phyloP scores from a whole-genome alignment of 768 basidiomycete species.

The Strobilomyces echinocephalus region DNA sequence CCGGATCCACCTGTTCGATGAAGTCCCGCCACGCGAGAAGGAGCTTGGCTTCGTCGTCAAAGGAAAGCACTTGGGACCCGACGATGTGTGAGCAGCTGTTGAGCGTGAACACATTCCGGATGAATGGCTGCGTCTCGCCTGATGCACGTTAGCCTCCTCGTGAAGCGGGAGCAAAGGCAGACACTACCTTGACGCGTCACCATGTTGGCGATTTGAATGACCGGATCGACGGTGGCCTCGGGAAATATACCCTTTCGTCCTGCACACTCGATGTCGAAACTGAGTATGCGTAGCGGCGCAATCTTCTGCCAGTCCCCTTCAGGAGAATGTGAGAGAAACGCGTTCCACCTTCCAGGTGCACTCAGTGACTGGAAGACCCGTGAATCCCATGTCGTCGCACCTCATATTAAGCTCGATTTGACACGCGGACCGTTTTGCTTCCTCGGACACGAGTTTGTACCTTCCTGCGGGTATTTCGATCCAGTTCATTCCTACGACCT shows the following conservation, averaged over 20 bases:
- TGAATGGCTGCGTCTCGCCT: constrained; percentile 92
- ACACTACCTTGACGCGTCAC: constrained; percentile 87
- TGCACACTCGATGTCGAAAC: constrained; percentile 99
- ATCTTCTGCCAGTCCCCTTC: constrained; percentile 91
- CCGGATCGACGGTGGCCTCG: constrained; percentile 83
- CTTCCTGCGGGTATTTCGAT: constrained; percentile 84
- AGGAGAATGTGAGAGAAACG: constrained; percentile 84
- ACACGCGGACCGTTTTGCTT: constrained; percentile 69
- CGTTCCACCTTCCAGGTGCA: constrained; percentile 56
- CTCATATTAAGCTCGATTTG: constrained; percentile 82
- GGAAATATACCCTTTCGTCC: constrained; percentile 97
- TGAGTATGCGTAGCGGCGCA: constrained; percentile 89
- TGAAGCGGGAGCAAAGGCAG: neutral
- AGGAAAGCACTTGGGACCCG: constrained; percentile 92
- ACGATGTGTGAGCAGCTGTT: constrained; percentile 94
- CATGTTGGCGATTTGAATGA: constrained; percentile 99
- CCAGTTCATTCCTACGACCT: constrained; percentile 99
- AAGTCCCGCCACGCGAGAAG: constrained; percentile 88
- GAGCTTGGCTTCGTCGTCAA: constrained; percentile 67
- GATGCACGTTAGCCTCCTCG: constrained; percentile 5
- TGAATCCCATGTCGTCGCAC: constrained; percentile 37
- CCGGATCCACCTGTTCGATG: constrained; percentile 85
- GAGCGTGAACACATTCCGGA: constrained; percentile 94
- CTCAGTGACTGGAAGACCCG: constrained; percentile 4
- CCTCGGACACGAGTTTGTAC: constrained; percentile 59